Conservation (phyloP, 495 filamentous ascomycete genomes). For the Melanomma pulvis-pyrius region DNA sequence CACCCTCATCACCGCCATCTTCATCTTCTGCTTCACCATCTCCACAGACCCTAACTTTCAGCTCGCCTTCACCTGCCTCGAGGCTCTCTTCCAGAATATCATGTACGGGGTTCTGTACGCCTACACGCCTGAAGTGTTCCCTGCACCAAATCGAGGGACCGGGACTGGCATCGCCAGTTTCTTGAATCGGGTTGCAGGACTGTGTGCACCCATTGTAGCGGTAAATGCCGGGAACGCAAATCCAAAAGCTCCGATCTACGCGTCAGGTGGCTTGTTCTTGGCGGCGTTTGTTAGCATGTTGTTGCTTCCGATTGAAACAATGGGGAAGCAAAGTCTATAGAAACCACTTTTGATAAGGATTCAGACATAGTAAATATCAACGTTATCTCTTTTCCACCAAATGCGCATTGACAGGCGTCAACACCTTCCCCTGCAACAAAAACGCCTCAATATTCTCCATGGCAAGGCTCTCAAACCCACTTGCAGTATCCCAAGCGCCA, state of each 20-base stretch:
- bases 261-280: too few species aligned
- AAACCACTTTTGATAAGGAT: too few species aligned
- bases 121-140: constrained; percentile 63
- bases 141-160: constrained; percentile 60
- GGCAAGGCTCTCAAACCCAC: constrained; percentile 66
- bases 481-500: constrained; percentile 66
- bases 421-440: constrained; percentile 53
- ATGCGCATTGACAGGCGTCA: constrained; percentile 67
- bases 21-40: constrained; percentile 63
- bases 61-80: constrained; percentile 56
- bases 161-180: constrained; percentile 61
- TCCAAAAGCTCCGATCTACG: too few species aligned
- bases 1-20: constrained; percentile 58
- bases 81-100: constrained; percentile 65
- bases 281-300: too few species aligned
- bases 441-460: constrained; percentile 71
- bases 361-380: neutral
- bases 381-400: constrained; percentile 5
- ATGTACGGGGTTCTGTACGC: constrained; percentile 65
- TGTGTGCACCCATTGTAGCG: constrained; percentile 63
- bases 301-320: too few species aligned
- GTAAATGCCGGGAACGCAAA: too few species aligned
- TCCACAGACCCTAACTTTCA: constrained; percentile 53
- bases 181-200: constrained; percentile 60
- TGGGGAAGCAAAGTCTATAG: too few species aligned